A percentile compares a stretch with the other conserved stretches of the same genome.
Conservation (phyloP, 2,329 filamentous ascomycete genomes). For the Paecilomyces niveus region DNA sequence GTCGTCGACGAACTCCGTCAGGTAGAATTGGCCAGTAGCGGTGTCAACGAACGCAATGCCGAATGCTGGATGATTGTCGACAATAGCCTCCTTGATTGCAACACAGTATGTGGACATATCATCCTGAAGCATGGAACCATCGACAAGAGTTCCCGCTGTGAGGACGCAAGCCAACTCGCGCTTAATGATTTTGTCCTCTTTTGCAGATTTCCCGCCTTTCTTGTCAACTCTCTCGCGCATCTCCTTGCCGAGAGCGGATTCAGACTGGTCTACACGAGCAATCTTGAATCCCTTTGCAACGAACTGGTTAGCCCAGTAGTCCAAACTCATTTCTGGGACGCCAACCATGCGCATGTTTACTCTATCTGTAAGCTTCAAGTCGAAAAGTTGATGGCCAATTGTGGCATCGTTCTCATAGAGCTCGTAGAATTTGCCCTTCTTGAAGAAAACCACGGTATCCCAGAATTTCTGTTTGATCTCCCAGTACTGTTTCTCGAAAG, state of each 20-base stretch:
- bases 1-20: conserved; percentile 91
- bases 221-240: conserved; percentile 82
- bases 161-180: conserved; percentile 86
- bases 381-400: conserved; percentile 91
- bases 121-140: conserved; percentile 93
- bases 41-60: conserved; percentile 93
- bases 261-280: conserved; percentile 91
- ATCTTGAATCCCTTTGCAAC: conserved; percentile 98
- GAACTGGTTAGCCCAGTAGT: conserved; percentile 96
- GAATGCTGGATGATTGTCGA: conserved; percentile 71
- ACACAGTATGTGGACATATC: conserved; percentile 97
- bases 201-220: conserved; percentile 52
- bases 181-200: conserved; percentile 87
- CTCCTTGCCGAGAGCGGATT: conserved; percentile 91
- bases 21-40: conserved; percentile 86
- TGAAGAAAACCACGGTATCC: conserved; percentile 98
- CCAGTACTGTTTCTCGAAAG: conserved; percentile 99
- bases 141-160: conserved; percentile 86
- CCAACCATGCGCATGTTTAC: conserved; percentile 99
- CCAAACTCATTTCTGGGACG: conserved; percentile 90
- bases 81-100: conserved; percentile 74
- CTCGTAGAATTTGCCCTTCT: conserved; percentile 99
- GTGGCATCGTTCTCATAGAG: conserved; percentile 97
- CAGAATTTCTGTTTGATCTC: conserved; percentile 97
- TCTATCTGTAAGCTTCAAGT: conserved; percentile 92